Conservation (phyloP, 257 asterid species). For the Plectranthus barbatus region DNA sequence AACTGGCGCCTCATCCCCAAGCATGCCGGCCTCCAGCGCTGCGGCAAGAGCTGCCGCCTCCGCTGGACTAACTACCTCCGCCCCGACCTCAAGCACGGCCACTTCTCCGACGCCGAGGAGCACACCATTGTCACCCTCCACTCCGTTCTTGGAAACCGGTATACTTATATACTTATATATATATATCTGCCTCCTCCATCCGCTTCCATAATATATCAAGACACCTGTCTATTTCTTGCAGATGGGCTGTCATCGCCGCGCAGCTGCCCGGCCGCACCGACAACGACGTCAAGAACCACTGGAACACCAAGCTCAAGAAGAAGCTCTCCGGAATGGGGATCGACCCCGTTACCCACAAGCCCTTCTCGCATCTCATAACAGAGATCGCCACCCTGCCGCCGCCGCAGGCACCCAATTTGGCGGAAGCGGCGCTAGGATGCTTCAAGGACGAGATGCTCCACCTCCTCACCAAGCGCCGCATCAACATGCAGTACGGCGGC, state of each 20-base stretch:
- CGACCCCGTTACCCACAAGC: slow-evolving; percentile 95
- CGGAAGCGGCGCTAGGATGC: slow-evolving; percentile 92
- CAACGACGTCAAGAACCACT: too few relatives aligned
- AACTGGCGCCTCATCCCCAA: slow-evolving; percentile 99
- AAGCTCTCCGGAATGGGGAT: slow-evolving; percentile 95
- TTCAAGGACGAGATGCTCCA: slow-evolving; percentile 98
- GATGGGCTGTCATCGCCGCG: slow-evolving; percentile 92
- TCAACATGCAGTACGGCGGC: slow-evolving; percentile 39
- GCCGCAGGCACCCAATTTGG: slow-evolving; percentile 80
- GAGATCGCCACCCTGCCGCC: slow-evolving; percentile 91
- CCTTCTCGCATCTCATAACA: slow-evolving; percentile 77
- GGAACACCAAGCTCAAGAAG: slow-evolving; percentile 86
- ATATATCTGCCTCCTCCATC: too few relatives aligned
- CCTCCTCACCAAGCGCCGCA: slow-evolving; percentile 73
- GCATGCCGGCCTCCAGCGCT: slow-evolving; percentile 86
- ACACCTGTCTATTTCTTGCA: too few relatives aligned
- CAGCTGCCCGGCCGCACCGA: slow-evolving; percentile 93
- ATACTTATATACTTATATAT: too few relatives aligned
- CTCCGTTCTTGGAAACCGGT: slow-evolving; percentile 92
- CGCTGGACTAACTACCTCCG: too few relatives aligned
- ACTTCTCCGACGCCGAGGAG: slow-evolving; percentile 83
- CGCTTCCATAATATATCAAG: too few relatives aligned
- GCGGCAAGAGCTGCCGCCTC: slow-evolving; percentile 99
- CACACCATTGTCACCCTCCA: slow-evolving; percentile 85
- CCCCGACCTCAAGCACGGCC: slow-evolving; percentile 94